Conservation (phyloP, 2,329 filamentous ascomycete genomes). For the Penicillium sp. region DNA sequence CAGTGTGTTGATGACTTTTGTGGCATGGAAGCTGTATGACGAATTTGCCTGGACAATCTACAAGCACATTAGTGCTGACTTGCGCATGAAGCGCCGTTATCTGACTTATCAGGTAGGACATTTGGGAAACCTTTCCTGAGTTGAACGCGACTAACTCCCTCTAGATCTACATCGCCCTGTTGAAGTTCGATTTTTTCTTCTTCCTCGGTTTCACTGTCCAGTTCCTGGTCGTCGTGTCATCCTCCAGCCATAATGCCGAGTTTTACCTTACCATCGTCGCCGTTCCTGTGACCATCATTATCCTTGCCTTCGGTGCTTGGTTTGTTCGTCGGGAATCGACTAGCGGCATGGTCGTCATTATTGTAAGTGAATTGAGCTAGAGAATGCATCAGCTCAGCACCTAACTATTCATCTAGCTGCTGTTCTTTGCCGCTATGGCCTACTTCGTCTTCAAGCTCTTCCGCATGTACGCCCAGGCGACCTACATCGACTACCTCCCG, state of each 20-base stretch:
- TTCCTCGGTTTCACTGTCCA: conserved; percentile 98
- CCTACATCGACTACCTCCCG: conserved; percentile 65
- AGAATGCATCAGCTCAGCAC: conserved; percentile 1
- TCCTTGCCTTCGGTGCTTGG: conserved; percentile 79
- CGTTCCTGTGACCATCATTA: conserved; percentile 85
- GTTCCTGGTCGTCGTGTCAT: conserved; percentile 88
- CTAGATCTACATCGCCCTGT: conserved; percentile 92
- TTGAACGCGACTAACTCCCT: conserved; percentile 21
- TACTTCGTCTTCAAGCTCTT: conserved; percentile 99
- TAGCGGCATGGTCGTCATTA: conserved; percentile 72
- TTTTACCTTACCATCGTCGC: conserved; percentile 84
- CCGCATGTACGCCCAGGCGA: conserved; percentile 77
- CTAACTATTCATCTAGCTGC: conserved; percentile 48
- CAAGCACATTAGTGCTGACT: conserved; percentile 96
- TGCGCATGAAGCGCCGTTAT: conserved; percentile 95
- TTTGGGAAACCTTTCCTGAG: not conserved
- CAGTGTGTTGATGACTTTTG: conserved; percentile 69
- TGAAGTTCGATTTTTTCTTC: conserved; percentile 99
- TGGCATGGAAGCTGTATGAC: conserved; percentile 94
- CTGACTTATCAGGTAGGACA: conserved; percentile 85
- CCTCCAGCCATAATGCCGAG: conserved; percentile 67
- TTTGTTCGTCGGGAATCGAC: conserved; percentile 83
- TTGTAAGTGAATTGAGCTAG: conserved; percentile 49
- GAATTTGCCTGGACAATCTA: conserved; percentile 99
- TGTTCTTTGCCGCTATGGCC: conserved; percentile 84